Base-by-base conservation (phyloP, 169 alveolate species). In the Plasmodium vivax region DNA sequence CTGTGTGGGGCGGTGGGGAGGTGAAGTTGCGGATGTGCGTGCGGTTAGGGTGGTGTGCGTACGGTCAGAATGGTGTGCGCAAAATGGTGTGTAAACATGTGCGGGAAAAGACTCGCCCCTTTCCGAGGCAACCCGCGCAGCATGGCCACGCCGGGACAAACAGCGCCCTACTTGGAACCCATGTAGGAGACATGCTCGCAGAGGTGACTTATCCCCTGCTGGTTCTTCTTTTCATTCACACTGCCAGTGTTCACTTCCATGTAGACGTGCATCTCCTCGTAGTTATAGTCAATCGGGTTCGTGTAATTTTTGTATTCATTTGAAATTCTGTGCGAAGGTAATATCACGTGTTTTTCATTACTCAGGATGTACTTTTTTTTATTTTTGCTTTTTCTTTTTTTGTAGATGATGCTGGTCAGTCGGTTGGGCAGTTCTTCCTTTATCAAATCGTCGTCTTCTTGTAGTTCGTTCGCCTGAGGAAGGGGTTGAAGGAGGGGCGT, bases 141-240 rank as follows among this genome's bases (percentile, higher is more conserved):
- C n/a, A 82, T 51, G 68, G 2, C 9, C 10, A 79, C 1, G 30
- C 73, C 5, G 30, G 16, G 30, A 23, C 7, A 51, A 51, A 10
- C 58, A 47, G 16, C 16, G 93, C 19, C 84, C 62, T 85, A 96
- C 97, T 93, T 95, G 77, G 97, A 95, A n/a, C 98, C 98, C 98
- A 97, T 97, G 92, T 96, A 97, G 23, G 97, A 95, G 43, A 97
- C 96, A 84, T 97, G 98, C 71, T 97, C 98, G 77, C 98, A 97
- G 19, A 97, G 90, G 88, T 97, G 98, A 27, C 98, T 98, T 68
- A 97, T 95, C 58, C 98, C 98, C 36, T 96, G 96, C 92, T 97
- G 98, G 88, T 83, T 92, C 27, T 96, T 97, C 62, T 92, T 88
- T 90, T 97, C 98, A 43, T 96, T 96, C 16, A 97, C 97, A 87